phyloP scores from a whole-genome alignment of 768 basidiomycete genomes.

The Erythrobasidium yunnanense region DNA sequence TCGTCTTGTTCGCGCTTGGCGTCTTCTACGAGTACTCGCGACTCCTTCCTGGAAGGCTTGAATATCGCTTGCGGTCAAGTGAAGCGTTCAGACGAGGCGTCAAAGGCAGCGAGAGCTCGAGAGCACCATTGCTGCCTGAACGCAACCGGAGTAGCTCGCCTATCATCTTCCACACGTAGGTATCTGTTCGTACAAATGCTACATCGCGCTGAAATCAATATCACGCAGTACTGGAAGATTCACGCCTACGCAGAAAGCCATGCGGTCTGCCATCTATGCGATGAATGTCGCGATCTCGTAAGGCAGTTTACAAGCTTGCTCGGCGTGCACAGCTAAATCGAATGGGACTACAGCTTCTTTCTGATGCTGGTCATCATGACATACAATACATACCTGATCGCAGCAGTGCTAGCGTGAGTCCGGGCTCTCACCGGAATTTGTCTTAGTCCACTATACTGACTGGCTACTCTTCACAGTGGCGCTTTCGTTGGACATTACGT shows the following conservation, averaged over 20 bases:
- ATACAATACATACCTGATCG: slow-evolving; percentile 19
- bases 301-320: background rate
- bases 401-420: background rate
- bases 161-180: slow-evolving; percentile 1
- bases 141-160: slow-evolving; percentile 4
- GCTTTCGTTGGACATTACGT: slow-evolving; percentile 19
- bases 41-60: background rate
- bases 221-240: background rate
- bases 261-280: background rate
- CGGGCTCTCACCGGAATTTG: too few relatives aligned
- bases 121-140: slow-evolving; percentile 12
- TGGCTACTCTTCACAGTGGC: background rate
- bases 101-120: background rate
- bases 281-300: slow-evolving; percentile 20
- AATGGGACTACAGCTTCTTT: slow-evolving; percentile 1
- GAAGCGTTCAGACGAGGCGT: background rate
- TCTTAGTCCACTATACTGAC: too few relatives aligned
- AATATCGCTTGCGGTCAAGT: background rate
- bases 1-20: slow-evolving; percentile 56
- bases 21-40: slow-evolving; percentile 57
- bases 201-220: background rate
- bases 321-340: background rate
- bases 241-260: background rate
- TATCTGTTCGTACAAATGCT: background rate
- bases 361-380: slow-evolving; percentile 27